Conservation (phyloP, 192 early-diverging fungal species). For the Coemansia sp. region DNA sequence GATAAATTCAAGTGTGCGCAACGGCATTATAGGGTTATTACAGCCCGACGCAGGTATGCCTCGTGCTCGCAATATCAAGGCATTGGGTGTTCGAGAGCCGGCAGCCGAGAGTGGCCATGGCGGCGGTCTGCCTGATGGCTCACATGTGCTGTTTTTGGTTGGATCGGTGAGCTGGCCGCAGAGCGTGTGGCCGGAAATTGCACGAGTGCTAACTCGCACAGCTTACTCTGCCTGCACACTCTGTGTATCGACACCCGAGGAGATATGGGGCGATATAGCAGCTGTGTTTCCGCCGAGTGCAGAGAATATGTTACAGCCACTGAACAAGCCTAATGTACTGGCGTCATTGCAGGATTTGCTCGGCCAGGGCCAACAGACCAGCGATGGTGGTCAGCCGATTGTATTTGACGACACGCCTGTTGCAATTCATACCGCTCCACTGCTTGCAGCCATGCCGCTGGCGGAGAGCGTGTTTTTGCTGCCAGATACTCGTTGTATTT, state of each 20-base stretch:
- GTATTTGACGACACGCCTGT: constrained; percentile 8
- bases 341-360: constrained; percentile 11
- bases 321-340: constrained; percentile 13
- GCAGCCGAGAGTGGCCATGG: background rate
- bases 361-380: constrained; percentile 4
- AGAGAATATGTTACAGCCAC: background rate
- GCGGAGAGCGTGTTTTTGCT: constrained; percentile 23
- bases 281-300: constrained; percentile 15
- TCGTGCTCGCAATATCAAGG: constrained; percentile 26
- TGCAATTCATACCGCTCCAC: constrained; percentile 14
- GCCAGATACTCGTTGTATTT: constrained; percentile 17
- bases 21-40: constrained; percentile 29
- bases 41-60: background rate
- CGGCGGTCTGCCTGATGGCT: constrained; percentile 18
- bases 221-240: constrained; percentile 27
- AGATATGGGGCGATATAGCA: constrained; percentile 29
- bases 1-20: constrained; percentile 18
- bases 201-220: background rate
- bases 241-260: constrained; percentile 28
- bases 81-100: background rate
- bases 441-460: constrained; percentile 13
- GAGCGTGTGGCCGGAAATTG: constrained; percentile 22
- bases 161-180: constrained; percentile 32
- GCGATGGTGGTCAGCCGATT: background rate
- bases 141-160: constrained; percentile 37